Evolutionary conservation across 495 filamentous ascomycete species (phyloP).

Genomic region (Durotheca rogersii): DNA sequence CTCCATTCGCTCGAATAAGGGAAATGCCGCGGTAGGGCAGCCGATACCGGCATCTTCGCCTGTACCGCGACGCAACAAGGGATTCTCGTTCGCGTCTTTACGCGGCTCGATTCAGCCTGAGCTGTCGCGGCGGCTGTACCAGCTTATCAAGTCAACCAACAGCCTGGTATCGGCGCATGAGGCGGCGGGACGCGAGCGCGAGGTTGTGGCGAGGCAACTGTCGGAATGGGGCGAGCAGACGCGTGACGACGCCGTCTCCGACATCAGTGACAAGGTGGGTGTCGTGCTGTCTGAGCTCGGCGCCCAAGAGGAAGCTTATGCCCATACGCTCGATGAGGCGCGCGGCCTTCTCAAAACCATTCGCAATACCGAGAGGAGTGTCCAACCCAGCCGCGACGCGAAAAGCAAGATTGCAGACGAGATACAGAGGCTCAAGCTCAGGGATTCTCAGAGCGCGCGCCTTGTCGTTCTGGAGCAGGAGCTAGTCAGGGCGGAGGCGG

Average conservation of each 20-base stretch:
- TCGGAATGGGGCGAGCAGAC: conserved; percentile 95
- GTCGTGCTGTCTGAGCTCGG: conserved; percentile 89
- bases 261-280: conserved; percentile 90
- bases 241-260: conserved; percentile 78
- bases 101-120: conserved; percentile 81
- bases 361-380: conserved; percentile 84
- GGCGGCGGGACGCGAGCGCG: conserved; percentile 74
- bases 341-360: conserved; percentile 82
- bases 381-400: conserved; percentile 87
- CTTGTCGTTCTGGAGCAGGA: conserved; percentile 89
- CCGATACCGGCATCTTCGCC: neutral
- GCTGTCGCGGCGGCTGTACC: conserved; percentile 79
- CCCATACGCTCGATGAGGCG: conserved; percentile 81
- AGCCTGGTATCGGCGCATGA: conserved; percentile 79
- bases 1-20: conserved; percentile 56
- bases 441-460: conserved; percentile 76
- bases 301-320: conserved; percentile 86
- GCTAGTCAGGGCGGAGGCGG: conserved; percentile 90
- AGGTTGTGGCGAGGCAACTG: conserved; percentile 83
- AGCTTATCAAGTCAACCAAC: conserved; percentile 90
- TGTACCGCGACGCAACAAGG: conserved; percentile 29
- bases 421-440: conserved; percentile 82
- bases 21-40: conserved; percentile 48
- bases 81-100: conserved; percentile 77
- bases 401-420: conserved; percentile 85